These are phyloP conservation scores for Rhododendron kiyosumense DNA, from an alignment of 148 eudicot genomes.

Conservation along the genomic window DNA sequence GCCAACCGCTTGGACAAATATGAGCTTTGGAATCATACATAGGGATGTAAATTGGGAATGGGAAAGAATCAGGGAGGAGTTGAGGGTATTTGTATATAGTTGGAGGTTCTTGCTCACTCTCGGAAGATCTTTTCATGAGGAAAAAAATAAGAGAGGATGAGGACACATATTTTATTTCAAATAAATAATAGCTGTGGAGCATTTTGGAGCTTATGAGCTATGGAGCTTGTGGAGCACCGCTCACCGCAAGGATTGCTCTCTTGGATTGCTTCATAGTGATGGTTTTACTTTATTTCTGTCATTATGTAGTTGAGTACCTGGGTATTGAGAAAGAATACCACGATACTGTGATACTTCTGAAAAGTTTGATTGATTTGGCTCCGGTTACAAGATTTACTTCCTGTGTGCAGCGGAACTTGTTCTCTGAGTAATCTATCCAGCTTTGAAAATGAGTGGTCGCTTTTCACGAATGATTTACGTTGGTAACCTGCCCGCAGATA, in stretches of 20 bases:
- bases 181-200: conserved; percentile 78
- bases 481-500: conserved; percentile 91
- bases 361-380: background rate
- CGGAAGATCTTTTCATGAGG: conserved; percentile 63
- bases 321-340: conserved; percentile 13
- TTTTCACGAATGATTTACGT: conserved; percentile 91
- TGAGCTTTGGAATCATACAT: conserved; percentile 96
- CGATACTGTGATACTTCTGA: background rate
- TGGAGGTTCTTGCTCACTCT: conserved; percentile 67
- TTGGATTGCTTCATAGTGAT: conserved; percentile 85
- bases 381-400: conserved; percentile 2
- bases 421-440: conserved; percentile 1
- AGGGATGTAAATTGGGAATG: conserved; percentile 86
- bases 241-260: conserved; percentile 87
- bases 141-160: conserved; percentile 57
- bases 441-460: conserved; percentile 73
- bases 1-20: conserved; percentile 91
- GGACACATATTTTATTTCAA: conserved; percentile 55
- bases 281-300: conserved; percentile 34
- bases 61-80: conserved; percentile 72
- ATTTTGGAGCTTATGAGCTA: conserved; percentile 73
- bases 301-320: conserved; percentile 29
- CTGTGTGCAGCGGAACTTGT: conserved; percentile 35
- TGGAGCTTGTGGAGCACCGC: conserved; percentile 93
- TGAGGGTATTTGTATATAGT: conserved; percentile 50